Evolutionary conservation across 805 yeast genomes (phyloP).

Genomic region (Teunomyces barrocoloradensis): DNA sequence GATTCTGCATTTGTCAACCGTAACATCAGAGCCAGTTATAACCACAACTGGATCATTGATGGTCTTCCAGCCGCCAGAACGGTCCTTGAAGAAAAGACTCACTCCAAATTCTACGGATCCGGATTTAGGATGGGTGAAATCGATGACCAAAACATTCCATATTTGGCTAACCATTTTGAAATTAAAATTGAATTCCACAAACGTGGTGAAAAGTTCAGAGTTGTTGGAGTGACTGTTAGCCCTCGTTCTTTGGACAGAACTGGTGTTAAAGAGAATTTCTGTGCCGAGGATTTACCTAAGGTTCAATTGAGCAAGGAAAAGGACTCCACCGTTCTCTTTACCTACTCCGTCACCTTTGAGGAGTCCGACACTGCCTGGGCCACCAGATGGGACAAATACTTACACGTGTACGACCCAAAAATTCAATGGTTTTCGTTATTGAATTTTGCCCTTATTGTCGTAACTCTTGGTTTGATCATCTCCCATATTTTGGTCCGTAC

Average conservation of each 20-base stretch:
- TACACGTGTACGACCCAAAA: slow-evolving; percentile 87
- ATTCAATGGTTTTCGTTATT: slow-evolving; percentile 94
- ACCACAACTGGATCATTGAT: slow-evolving; percentile 90
- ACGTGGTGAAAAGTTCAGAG: slow-evolving; percentile 68
- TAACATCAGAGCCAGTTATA: slow-evolving; percentile 77
- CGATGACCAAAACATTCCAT: slow-evolving; percentile 54
- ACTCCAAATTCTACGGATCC: slow-evolving; percentile 64
- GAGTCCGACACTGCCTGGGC: slow-evolving; percentile 86
- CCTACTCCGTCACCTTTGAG: slow-evolving; percentile 79
- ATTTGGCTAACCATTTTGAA: slow-evolving; percentile 77
- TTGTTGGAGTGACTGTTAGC: slow-evolving; percentile 82
- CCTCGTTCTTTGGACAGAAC: slow-evolving; percentile 57
- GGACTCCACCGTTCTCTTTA: slow-evolving; percentile 63
- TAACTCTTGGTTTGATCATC: slow-evolving; percentile 73
- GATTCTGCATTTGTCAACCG: slow-evolving; percentile 77
- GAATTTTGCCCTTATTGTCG: slow-evolving; percentile 79
- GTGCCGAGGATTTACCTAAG: slow-evolving; percentile 33
- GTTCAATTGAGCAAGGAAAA: slow-evolving; percentile 48
- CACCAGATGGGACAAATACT: slow-evolving; percentile 96
- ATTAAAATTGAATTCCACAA: slow-evolving; percentile 80
- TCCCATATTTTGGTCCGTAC: slow-evolving; percentile 77
- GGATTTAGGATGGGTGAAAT: slow-evolving; percentile 80
- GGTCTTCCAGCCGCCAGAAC: slow-evolving; percentile 88
- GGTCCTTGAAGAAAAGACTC: slow-evolving; percentile 55
- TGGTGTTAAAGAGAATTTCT: slow-evolving; percentile 23